Percentiles rank a stretch among this genome's conserved stretches.
Conservation (phyloP, 768 basidiomycete species). For the Suillus paluster region DNA sequence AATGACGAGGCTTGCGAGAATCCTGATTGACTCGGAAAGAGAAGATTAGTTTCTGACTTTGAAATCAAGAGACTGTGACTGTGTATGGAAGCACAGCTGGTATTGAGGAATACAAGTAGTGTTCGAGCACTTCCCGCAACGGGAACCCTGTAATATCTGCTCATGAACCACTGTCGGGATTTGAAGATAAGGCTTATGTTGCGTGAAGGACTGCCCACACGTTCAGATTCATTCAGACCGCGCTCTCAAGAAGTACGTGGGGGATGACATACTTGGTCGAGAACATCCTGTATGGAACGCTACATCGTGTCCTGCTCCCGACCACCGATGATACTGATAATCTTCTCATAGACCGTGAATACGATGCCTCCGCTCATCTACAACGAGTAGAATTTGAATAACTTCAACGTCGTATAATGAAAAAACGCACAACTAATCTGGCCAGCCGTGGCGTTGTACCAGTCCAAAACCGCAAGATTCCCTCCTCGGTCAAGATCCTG, state of each 20-base stretch:
- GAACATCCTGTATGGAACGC: not conserved
- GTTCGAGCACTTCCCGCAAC: not conserved
- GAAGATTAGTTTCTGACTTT: not conserved
- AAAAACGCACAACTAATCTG: conserved; percentile 67
- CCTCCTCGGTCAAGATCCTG: conserved; percentile 93
- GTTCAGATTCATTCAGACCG: not conserved
- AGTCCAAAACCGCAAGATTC: conserved; percentile 91
- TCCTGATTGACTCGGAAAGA: conserved; percentile 15
- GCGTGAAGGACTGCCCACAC: not conserved
- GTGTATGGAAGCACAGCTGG: not conserved
- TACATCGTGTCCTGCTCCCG: conserved; percentile 16
- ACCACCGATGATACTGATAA: conserved; percentile 58
- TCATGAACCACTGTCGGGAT: not conserved
- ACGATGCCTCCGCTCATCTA: conserved; percentile 93
- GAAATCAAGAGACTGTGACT: not conserved
- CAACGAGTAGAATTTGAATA: not conserved
- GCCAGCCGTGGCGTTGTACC: conserved; percentile 91
- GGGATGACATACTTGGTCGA: not conserved
- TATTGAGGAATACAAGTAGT: not conserved
- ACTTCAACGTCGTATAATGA: conserved; percentile 6
- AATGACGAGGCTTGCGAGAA: conserved; percentile 21
- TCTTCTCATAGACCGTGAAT: conserved; percentile 89
- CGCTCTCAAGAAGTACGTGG: not conserved
- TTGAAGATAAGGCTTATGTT: not conserved
- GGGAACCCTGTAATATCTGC: not conserved